Evolutionary conservation across 2,329 filamentous ascomycete species (phyloP).

Genomic region (Aureobasidium sp.): DNA sequence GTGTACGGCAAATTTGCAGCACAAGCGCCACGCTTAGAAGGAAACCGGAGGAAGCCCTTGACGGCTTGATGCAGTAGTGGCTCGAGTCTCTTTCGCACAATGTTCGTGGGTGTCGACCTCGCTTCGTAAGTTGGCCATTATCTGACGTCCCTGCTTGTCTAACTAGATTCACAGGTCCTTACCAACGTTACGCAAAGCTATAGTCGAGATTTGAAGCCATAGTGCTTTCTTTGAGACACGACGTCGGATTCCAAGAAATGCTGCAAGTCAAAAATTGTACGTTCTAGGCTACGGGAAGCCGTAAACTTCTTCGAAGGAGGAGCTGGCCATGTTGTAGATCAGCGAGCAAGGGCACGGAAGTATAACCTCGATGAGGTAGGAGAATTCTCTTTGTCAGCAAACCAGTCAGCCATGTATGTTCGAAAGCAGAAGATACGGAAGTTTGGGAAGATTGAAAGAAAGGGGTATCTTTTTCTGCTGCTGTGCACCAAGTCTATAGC

Average conservation of each 20-base stretch:
- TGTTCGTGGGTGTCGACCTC: background rate
- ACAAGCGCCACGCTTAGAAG: no score
- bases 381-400: background rate
- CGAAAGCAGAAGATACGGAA: no score
- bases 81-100: background rate
- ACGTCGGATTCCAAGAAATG: background rate
- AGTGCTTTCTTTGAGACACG: background rate
- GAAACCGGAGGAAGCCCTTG: no score
- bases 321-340: background rate
- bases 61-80: background rate
- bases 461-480: slow-evolving; percentile 1
- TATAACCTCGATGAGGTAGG: no score
- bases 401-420: background rate
- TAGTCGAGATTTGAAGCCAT: background rate
- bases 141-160: background rate
- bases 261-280: background rate
- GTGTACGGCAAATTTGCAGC: no score
- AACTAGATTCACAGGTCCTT: background rate
- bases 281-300: background rate
- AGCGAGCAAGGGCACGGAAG: background rate
- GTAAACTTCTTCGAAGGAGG: background rate
- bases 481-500: background rate
- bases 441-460: background rate
- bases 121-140: background rate
- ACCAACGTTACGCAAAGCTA: background rate